Percentiles rank a stretch among this genome's conserved stretches.
These are phyloP conservation scores for Volutella citrinella DNA, from an alignment of 2,329 filamentous ascomycete genomes.

Conservation along the genomic window DNA sequence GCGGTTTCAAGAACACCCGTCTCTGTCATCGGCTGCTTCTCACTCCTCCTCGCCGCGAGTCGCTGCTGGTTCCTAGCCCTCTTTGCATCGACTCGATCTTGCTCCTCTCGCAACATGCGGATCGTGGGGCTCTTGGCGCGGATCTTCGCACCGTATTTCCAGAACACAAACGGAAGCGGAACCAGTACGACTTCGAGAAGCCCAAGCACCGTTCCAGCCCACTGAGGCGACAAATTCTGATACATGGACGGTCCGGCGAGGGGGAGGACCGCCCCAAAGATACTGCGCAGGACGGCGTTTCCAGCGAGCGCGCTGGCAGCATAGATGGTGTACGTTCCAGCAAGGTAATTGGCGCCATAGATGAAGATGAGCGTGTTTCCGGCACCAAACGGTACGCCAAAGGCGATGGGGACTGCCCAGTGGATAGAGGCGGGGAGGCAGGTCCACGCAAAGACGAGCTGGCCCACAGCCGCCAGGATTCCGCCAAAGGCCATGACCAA, in stretches of 20 bases:
- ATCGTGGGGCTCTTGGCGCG: slow-evolving; percentile 49
- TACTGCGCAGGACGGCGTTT: slow-evolving; percentile 70
- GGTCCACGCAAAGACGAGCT: slow-evolving; percentile 88
- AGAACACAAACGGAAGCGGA: slow-evolving; percentile 79
- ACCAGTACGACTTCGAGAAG: slow-evolving; percentile 71
- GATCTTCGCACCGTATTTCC: slow-evolving; percentile 56
- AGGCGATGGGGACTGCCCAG: slow-evolving; percentile 76
- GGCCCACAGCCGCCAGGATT: slow-evolving; percentile 69
- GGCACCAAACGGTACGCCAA: slow-evolving; percentile 74
- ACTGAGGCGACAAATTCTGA: slow-evolving; percentile 64
- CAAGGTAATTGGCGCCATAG: slow-evolving; percentile 77
- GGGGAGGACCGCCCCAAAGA: slow-evolving; percentile 75
- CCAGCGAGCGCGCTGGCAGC: slow-evolving; percentile 77
- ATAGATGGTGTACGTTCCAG: slow-evolving; percentile 76
- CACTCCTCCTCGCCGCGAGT: no score
- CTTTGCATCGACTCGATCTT: slow-evolving; percentile 33
- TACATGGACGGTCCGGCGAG: slow-evolving; percentile 75
- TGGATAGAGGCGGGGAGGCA: slow-evolving; percentile 73
- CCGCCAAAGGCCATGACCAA: slow-evolving; percentile 76
- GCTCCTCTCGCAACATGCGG: slow-evolving; percentile 42
- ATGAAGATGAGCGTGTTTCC: slow-evolving; percentile 80
- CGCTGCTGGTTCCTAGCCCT: no score
- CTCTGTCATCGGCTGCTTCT: no score
- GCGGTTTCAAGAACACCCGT: slow-evolving; percentile 13
- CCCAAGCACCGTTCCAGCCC: slow-evolving; percentile 75